Percentiles rank a stretch among this genome's conserved stretches.
Evolutionary conservation across 179 eudicot genomes (phyloP).

Genomic region (Carnegiea gigantea): DNA sequence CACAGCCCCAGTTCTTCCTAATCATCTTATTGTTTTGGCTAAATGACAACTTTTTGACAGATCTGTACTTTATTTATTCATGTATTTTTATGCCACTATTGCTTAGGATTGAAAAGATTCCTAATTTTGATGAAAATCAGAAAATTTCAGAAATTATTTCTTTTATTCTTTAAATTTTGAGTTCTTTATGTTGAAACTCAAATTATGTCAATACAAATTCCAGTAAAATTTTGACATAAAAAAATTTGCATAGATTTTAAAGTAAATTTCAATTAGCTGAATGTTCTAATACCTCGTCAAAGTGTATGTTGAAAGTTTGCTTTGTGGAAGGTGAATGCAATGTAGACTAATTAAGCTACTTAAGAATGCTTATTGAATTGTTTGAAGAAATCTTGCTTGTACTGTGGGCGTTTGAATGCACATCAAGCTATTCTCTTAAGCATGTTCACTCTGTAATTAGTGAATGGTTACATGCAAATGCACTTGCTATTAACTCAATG

Average conservation of each 20-base stretch:
- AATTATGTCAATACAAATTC: background rate
- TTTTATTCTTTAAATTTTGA: background rate
- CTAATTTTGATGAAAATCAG: background rate
- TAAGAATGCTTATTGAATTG: background rate
- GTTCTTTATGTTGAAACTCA: background rate
- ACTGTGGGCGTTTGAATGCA: background rate
- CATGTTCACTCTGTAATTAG: background rate
- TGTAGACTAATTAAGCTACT: background rate
- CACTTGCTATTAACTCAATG: background rate
- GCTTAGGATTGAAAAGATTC: background rate
- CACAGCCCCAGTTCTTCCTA: background rate
- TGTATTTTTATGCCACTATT: background rate
- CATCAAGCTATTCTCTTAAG: slow-evolving; percentile 6
- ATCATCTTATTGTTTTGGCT: background rate
- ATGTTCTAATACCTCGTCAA: background rate
- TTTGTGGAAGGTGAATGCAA: background rate
- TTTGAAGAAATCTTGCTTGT: background rate
- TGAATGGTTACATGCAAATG: background rate
- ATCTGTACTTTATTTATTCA: background rate
- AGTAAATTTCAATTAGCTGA: background rate
- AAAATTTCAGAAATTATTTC: background rate
- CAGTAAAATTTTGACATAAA: no score
- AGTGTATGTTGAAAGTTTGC: background rate
- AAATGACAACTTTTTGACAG: background rate
- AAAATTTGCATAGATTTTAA: background rate